These are phyloP conservation scores for Herpetospermum pedunculosum DNA, from an alignment of 306 rosid species.

Conservation along the genomic window DNA sequence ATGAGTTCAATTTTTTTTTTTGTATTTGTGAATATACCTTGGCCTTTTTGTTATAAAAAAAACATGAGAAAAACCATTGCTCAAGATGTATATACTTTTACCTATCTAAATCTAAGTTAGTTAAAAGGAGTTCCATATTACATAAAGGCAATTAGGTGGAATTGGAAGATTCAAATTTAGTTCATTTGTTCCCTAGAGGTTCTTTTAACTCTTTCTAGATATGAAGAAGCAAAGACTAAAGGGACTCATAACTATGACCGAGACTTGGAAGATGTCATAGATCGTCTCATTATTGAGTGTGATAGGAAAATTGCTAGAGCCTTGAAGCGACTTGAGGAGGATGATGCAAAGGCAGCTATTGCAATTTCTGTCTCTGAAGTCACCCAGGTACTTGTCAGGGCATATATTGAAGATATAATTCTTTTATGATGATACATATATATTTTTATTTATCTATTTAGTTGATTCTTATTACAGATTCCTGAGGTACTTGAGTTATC, in stretches of 20 bases:
- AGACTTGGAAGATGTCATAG: conserved; percentile 91
- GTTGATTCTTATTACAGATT: conserved; percentile 43
- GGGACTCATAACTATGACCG: conserved; percentile 74
- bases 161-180: not conserved
- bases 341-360: conserved; percentile 95
- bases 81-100: not conserved
- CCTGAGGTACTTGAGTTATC: conserved; percentile 72
- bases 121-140: not conserved
- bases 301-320: conserved; percentile 91
- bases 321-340: conserved; percentile 91
- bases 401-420: not conserved
- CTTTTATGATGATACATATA: not conserved
- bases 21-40: not conserved
- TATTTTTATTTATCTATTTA: not conserved
- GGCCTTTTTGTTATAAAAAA: not conserved
- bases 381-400: conserved; percentile 46
- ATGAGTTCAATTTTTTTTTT: not conserved
- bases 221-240: conserved; percentile 68
- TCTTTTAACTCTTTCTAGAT: conserved; percentile 59
- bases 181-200: not conserved
- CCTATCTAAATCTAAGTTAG: not conserved
- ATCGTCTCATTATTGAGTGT: conserved; percentile 91
- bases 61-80: not conserved
- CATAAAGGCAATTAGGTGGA: not conserved
- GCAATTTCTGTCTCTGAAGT: conserved; percentile 96